Conservation (phyloP, 352 stramenopile species). For the Globisporangium cylindrosporum region DNA sequence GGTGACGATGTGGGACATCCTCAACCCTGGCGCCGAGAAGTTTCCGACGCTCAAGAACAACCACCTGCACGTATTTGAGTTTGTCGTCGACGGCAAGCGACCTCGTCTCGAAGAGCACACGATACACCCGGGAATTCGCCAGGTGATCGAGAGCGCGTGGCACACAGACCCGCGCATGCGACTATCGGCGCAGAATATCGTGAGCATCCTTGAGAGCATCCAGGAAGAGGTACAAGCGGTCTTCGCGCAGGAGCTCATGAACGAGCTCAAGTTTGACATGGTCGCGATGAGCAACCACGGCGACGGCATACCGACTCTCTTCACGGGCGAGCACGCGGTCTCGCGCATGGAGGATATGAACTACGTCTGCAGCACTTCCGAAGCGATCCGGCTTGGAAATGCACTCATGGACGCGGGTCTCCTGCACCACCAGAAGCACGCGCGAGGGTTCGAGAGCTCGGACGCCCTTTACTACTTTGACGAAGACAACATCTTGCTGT, state of each 20-base stretch:
- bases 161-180: slow-evolving; percentile 22
- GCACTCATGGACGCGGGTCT: slow-evolving; percentile 25
- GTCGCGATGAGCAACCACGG: slow-evolving; percentile 12
- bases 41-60: slow-evolving; percentile 21
- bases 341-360: slow-evolving; percentile 42
- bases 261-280: slow-evolving; percentile 18
- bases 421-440: slow-evolving; percentile 27
- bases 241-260: slow-evolving; percentile 26
- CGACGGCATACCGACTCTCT: slow-evolving; percentile 6
- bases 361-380: slow-evolving; percentile 33
- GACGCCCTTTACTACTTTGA: slow-evolving; percentile 39
- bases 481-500: slow-evolving; percentile 30
- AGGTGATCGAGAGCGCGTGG: slow-evolving; percentile 30
- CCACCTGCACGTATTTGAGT: slow-evolving; percentile 28
- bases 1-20: slow-evolving; percentile 57
- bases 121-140: slow-evolving; percentile 23
- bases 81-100: slow-evolving; percentile 27
- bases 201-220: slow-evolving; percentile 28
- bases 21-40: slow-evolving; percentile 28
- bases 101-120: slow-evolving; percentile 18
- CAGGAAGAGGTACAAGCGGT: slow-evolving; percentile 24
- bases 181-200: slow-evolving; percentile 25
- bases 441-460: slow-evolving; percentile 16
- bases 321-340: slow-evolving; percentile 20
- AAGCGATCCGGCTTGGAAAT: slow-evolving; percentile 50